Conservation (phyloP, 805 yeast species). For the Metschnikowia reukaufii region DNA sequence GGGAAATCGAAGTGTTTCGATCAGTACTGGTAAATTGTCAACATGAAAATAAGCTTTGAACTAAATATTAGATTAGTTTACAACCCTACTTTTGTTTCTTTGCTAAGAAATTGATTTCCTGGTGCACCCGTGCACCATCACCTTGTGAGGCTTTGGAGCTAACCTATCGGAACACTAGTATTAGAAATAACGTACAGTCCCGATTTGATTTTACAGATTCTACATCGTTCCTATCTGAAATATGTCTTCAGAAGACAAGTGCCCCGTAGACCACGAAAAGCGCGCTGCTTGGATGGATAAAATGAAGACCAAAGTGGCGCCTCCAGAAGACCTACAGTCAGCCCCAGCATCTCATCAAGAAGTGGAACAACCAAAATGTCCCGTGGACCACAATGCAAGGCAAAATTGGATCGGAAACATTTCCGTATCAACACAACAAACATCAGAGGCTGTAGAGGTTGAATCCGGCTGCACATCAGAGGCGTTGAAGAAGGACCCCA, state of each 20-base stretch:
- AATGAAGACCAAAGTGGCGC: slow-evolving; percentile 6
- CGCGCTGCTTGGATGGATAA: slow-evolving; percentile 18
- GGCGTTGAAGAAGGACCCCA: slow-evolving; percentile 34
- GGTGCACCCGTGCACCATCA: slow-evolving; percentile 2
- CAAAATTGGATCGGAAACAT: slow-evolving; percentile 50
- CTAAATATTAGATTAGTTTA: not conserved
- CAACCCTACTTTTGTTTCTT: too few species aligned
- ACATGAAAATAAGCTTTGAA: not conserved
- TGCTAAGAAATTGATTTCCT: too few species aligned
- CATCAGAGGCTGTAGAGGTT: slow-evolving; percentile 43
- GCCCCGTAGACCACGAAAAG: slow-evolving; percentile 22
- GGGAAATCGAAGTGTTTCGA: not conserved
- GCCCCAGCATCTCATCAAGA: not conserved
- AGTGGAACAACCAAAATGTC: slow-evolving; percentile 49
- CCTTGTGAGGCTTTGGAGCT: not conserved
- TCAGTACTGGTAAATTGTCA: not conserved
- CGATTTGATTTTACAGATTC: not conserved
- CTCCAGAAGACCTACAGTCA: not conserved
- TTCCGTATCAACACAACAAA: slow-evolving; percentile 28
- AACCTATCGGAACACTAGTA: not conserved
- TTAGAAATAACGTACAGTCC: not conserved
- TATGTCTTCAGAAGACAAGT: slow-evolving; percentile 13
- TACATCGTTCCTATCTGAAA: not conserved
- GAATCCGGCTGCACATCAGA: slow-evolving; percentile 46
- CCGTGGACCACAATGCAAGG: slow-evolving; percentile 66